Evolutionary conservation across 83 land plant species (phyloP), one percentile per base, ranked within the genome.

Genomic region (Picea mariana): DNA sequence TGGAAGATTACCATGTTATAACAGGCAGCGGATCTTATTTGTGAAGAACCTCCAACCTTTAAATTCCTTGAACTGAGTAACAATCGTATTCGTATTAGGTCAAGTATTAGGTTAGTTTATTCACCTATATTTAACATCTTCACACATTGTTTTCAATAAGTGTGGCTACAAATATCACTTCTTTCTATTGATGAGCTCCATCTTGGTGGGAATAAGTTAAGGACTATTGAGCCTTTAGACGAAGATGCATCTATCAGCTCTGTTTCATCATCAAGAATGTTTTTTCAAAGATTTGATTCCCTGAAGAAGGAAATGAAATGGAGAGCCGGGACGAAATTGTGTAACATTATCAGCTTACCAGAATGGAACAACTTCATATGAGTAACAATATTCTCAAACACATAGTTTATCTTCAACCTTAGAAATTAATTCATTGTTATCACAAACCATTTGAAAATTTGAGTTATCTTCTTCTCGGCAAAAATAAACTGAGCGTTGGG

Each of bases 331-430:
- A 87, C 67, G 95, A 95, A 82, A 86, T 97, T 77, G 52, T 90
- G 75, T 92, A 92, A 84, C 92, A 95, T 79, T 92, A 93, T 62
- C 87, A 83, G 58, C 79, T 95, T 47, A 75, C 24, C 85, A 95
- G 99, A 79, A 90, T 97, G 93, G 92, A 95, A 88, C 92, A 92
- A 86, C 92, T 97, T 80, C 84, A 90, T 83, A 79, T 97, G 79
- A 91, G 88, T 85, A 88, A 90, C 71, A 97, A 97, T 87, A 83
- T 77, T 7, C 65, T 97, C 76, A 83, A 84, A 58, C 38, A 77
- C 15, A 81, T 95, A 16, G 90, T 27, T 68, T 97, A 93, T 82
- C 95, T 96, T 26, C 71, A 72, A 55, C 6, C 47, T 82, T 17
- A 75, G 38, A 49, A 42, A 11, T 81, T 55, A 55, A 12, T 40